Percentiles rank a stretch among this genome's conserved stretches.
Conservation (phyloP, 2,329 filamentous ascomycete species). For the Pseudocercospora crystallina region DNA sequence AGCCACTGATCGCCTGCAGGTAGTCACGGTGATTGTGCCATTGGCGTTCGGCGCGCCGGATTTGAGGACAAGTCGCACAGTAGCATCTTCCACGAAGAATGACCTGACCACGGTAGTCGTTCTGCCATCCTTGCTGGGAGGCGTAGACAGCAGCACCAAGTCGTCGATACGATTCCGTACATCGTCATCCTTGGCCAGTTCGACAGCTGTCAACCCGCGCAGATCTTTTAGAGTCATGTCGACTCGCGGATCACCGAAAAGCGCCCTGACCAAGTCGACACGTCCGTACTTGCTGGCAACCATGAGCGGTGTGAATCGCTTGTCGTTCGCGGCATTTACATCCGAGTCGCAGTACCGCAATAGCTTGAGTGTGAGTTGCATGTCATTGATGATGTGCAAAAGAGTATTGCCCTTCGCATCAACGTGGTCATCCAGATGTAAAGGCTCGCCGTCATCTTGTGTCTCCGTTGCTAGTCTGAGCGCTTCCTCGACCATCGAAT, state of each 20-base stretch:
- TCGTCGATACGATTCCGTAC: conserved; percentile 96
- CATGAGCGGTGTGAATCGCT: conserved; percentile 93
- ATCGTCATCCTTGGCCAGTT: conserved; percentile 96
- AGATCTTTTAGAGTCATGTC: conserved; percentile 81
- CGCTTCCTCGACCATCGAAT: conserved; percentile 80
- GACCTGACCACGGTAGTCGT: conserved; percentile 92
- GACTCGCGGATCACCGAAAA: conserved; percentile 85
- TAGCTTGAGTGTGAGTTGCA: conserved; percentile 71
- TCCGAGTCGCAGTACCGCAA: conserved; percentile 88
- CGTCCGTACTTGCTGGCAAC: conserved; percentile 97
- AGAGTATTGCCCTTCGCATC: conserved; percentile 92
- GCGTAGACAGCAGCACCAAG: conserved; percentile 76
- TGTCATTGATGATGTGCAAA: conserved; percentile 91
- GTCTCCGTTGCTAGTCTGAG: conserved; percentile 69
- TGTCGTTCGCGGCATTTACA: conserved; percentile 92
- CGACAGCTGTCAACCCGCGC: conserved; percentile 87
- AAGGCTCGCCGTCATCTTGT: conserved; percentile 74
- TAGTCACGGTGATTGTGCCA: conserved; percentile 88
- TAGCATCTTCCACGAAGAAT: conserved; percentile 96
- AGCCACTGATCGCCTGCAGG: conserved; percentile 78
- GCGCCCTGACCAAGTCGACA: conserved; percentile 83
- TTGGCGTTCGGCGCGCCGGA: conserved; percentile 82
- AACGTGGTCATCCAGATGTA: conserved; percentile 90
- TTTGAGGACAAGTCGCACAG: conserved; percentile 88
- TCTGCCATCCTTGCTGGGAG: conserved; percentile 70